These are phyloP conservation scores for Acanthamoeba culbertsoni DNA, from an alignment of 208 protist species.

Conservation along the genomic window DNA sequence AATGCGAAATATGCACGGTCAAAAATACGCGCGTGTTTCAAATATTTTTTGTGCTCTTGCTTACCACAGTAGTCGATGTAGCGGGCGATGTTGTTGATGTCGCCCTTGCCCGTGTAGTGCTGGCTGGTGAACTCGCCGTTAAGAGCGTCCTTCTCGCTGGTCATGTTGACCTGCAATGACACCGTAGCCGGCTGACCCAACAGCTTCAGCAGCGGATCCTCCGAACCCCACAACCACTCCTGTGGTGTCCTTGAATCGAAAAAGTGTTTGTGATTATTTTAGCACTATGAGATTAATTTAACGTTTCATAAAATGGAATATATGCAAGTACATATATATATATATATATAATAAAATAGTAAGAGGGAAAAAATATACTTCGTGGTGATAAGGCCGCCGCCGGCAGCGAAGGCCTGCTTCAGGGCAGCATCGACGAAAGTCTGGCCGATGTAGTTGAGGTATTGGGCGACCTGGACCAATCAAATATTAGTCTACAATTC, in stretches of 20 bases:
- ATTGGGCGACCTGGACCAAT: neutral
- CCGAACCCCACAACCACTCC: slow-evolving; percentile 12
- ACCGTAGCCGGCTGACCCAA: neutral
- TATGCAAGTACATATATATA: too few species aligned
- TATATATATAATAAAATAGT: too few species aligned
- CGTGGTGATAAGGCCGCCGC: slow-evolving; percentile 27
- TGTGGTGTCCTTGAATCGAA: neutral
- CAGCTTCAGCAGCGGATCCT: slow-evolving; percentile 39
- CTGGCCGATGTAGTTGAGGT: neutral
- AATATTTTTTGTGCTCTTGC: too few species aligned
- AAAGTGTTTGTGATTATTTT: neutral
- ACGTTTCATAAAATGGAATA: neutral
- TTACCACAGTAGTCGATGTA: slow-evolving; percentile 40
- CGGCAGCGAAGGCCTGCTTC: neutral
- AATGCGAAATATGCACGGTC: neutral
- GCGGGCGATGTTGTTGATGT: slow-evolving; percentile 31
- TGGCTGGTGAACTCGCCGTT: neutral
- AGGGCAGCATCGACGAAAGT: neutral
- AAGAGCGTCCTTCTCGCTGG: neutral
- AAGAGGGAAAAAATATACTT: too few species aligned
- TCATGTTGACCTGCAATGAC: neutral
- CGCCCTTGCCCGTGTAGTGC: slow-evolving; percentile 6
- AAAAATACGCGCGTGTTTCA: too few species aligned
- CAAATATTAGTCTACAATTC: neutral
- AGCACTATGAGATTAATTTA: neutral